phyloP scores from a whole-genome alignment of 495 filamentous ascomycete genomes.

The Poronia punctata region DNA sequence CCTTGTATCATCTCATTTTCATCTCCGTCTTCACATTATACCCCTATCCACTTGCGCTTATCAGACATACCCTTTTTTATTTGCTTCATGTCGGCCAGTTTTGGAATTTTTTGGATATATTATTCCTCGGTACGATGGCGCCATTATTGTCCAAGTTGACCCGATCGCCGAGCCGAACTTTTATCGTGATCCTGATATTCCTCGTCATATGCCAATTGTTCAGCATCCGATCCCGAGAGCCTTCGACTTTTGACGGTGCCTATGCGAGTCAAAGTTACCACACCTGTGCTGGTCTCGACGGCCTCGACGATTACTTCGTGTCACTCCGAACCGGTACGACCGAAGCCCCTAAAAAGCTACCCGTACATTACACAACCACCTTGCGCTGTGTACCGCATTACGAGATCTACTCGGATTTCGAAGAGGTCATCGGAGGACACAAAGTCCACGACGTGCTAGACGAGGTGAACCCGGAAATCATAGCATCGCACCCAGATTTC shows the following conservation, averaged over 20 bases:
- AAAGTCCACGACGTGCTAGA: constrained; percentile 33
- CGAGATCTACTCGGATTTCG: constrained; percentile 44
- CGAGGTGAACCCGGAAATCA: constrained; percentile 22
- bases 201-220: constrained; percentile 8
- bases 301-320: constrained; percentile 25
- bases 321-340: constrained; percentile 45
- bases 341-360: constrained; percentile 40
- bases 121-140: background rate
- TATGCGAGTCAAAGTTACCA: constrained; percentile 8
- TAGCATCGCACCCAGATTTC: constrained; percentile 27
- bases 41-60: too few relatives aligned
- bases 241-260: background rate
- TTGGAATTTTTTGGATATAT: background rate
- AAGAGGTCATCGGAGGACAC: constrained; percentile 34
- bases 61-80: too few relatives aligned
- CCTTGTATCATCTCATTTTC: too few relatives aligned
- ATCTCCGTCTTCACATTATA: too few relatives aligned
- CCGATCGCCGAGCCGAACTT: constrained; percentile 11
- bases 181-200: constrained; percentile 9
- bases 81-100: constrained; percentile 5
- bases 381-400: constrained; percentile 38
- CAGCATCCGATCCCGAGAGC: constrained; percentile 5
- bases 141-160: constrained; percentile 5
- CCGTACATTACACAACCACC: constrained; percentile 41
- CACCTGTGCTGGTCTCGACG: constrained; percentile 18